phyloP scores from a whole-genome alignment of 345 rosid species.

The Eucalyptus virginea region DNA sequence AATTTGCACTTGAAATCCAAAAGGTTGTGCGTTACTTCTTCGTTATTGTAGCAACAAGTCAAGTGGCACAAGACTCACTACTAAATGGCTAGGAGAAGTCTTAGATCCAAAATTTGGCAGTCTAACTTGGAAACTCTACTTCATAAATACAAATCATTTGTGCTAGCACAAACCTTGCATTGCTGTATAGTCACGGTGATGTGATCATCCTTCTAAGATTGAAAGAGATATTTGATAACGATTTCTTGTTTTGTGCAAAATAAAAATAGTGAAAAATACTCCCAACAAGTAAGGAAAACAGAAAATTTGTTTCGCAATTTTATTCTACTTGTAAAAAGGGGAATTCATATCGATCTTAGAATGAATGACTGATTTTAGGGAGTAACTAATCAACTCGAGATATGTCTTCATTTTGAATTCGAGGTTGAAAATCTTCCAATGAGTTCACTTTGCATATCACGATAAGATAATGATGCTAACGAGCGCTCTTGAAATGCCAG shows the following conservation, averaged over 20 bases:
- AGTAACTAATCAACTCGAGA: neutral
- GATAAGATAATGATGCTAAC: too few relatives aligned
- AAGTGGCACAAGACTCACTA: neutral
- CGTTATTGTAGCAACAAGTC: accelerated
- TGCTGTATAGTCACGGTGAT: accelerated
- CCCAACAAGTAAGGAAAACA: accelerated
- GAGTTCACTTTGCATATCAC: neutral
- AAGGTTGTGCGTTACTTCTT: neutral
- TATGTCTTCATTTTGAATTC: accelerated
- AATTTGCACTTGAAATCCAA: neutral
- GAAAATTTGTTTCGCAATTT: too few relatives aligned
- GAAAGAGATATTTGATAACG: accelerated
- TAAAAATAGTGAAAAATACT: neutral
- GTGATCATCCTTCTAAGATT: neutral
- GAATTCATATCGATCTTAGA: too few relatives aligned
- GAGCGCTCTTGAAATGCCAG: neutral
- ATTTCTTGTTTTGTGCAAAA: accelerated
- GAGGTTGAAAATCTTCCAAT: neutral
- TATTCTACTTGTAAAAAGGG: neutral
- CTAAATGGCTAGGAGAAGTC: neutral
- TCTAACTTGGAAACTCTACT: neutral
- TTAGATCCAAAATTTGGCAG: accelerated
- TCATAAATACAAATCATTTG: neutral
- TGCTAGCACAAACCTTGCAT: neutral
- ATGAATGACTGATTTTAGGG: accelerated